Evolutionary conservation across 2,329 filamentous ascomycete genomes (phyloP), one percentile per base, ranked within the genome.

Genomic region (Gyromitra esculenta): DNA sequence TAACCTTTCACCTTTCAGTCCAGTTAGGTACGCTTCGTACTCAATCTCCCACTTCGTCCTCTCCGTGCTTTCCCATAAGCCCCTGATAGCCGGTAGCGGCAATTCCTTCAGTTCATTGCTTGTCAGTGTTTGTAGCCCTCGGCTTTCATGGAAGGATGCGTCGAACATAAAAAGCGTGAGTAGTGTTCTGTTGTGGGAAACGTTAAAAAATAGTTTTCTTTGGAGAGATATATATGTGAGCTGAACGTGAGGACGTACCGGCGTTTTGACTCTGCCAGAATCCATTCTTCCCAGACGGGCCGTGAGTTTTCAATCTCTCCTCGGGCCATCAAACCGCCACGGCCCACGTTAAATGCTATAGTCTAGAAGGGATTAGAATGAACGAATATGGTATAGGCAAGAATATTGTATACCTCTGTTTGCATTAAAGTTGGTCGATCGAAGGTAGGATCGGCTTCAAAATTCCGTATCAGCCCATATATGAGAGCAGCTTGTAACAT

Each of bases 261-360:
- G 21, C 75, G 75, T 15, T 77, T 77, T 37, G 75, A 77, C 48
- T 77, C 75, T 18, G 71, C 71, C 18, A 77, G 18, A 31, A 77
- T 50, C 75, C 75, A 77, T 54, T 77, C 75, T 18, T 77, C 75
- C 75, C 75, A 77, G 35, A 52, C 50, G 8, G 75, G 75, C 5
- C 75, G 71, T 15, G 64, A 59, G 8, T 43, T 59, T n/a, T 77
- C 75, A 5, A 48, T 18, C 21, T 77, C 75, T 39, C 75, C 75
- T 50, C 56, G 67, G 21, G 75, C 59, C 64, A 77, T 62, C 39
- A 77, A 50, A 4, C 71, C 59, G 7, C 64, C 43, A 8, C 70
- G 25, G 25, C 75, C 52, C 35, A 75, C 75, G 43, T 77, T 77
- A 39, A 75, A 60, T 35, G 71, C 75, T 70, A 77, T 64, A 7